Evolutionary conservation across 495 filamentous ascomycete species (phyloP).

Genomic region (Penicillium mononematosum): DNA sequence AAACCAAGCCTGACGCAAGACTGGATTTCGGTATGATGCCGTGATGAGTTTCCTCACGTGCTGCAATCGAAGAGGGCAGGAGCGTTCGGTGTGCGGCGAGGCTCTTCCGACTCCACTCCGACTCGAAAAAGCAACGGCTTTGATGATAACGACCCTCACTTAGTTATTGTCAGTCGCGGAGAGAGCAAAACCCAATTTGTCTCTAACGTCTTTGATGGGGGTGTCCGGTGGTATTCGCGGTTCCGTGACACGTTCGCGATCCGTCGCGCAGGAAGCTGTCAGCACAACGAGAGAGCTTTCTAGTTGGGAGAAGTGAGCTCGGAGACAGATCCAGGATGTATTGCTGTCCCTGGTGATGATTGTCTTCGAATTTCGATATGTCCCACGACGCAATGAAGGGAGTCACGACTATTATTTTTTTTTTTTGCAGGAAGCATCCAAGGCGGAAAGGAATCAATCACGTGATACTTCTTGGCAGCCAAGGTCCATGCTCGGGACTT

Average conservation of each 20-base stretch:
- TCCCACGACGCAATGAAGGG: constrained; percentile 1
- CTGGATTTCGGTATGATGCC: neutral
- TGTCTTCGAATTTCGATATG: constrained; percentile 5
- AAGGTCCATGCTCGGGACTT: constrained; percentile 1
- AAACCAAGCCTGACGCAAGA: constrained; percentile 5
- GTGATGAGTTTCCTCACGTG: constrained; percentile 1
- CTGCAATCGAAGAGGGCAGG: neutral
- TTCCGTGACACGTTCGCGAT: constrained; percentile 30
- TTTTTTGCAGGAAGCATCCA: constrained; percentile 9
- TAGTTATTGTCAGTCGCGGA: neutral
- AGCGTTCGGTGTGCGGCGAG: constrained; percentile 8
- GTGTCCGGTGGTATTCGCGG: constrained; percentile 11
- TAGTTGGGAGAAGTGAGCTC: neutral
- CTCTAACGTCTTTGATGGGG: constrained; percentile 7
- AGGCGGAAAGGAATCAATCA: constrained; percentile 12
- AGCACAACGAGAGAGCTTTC: neutral
- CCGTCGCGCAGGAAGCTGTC: constrained; percentile 22
- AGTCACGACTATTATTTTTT: constrained; percentile 7
- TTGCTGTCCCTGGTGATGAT: neutral
- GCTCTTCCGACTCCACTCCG: constrained; percentile 1
- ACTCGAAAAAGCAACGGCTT: constrained; percentile 1
- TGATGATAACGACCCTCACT: neutral
- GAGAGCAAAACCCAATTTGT: constrained; percentile 17
- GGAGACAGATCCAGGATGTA: neutral
- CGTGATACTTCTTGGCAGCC: constrained; percentile 7